Conservation (phyloP, 441 rosid species). For the Sinapis alba region DNA sequence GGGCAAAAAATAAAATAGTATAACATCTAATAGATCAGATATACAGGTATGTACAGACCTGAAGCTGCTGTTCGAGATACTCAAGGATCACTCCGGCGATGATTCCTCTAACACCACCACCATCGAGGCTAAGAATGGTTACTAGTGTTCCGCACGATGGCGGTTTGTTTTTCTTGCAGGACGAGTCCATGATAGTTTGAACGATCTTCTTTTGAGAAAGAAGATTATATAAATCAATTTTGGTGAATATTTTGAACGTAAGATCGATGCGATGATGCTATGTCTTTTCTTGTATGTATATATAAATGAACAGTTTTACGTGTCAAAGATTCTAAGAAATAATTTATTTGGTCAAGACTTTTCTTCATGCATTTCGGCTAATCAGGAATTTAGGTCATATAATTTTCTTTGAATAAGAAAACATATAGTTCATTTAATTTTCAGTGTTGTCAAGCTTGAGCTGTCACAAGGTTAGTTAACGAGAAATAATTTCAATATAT, state of each 20-base stretch:
- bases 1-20: background rate
- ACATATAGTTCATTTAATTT: background rate
- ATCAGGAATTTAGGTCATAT: background rate
- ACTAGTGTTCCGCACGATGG: conserved; percentile 45
- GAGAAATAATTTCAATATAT: background rate
- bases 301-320: background rate
- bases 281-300: background rate
- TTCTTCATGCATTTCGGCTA: background rate
- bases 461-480: background rate
- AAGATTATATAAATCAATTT: background rate
- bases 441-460: conserved; percentile 24
- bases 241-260: background rate
- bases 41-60: conserved; percentile 37
- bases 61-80: conserved; percentile 54
- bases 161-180: conserved; percentile 30
- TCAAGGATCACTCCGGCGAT: conserved; percentile 50
- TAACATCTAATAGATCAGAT: background rate
- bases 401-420: background rate
- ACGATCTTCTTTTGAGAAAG: background rate
- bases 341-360: conserved; percentile 1
- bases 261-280: background rate
- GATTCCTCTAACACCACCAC: conserved; percentile 60
- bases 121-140: conserved; percentile 56
- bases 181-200: conserved; percentile 33
- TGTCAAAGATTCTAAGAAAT: background rate